Evolutionary conservation across 176 grass and related monocot genomes (phyloP), one percentile per base, ranked within the genome.

Genomic region (Hyparrhenia diplandra): DNA sequence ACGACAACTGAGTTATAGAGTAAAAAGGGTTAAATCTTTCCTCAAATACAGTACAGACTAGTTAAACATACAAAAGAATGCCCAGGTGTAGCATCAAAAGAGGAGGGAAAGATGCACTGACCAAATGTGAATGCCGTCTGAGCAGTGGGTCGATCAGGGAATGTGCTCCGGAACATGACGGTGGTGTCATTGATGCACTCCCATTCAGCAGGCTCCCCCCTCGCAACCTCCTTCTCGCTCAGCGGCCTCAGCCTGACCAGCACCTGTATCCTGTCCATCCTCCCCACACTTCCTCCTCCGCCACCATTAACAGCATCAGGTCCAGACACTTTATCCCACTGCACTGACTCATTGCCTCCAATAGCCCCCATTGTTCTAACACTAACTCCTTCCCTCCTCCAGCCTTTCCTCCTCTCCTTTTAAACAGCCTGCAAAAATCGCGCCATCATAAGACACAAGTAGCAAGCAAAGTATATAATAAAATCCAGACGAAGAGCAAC

Each of bases 161-260:
- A 88, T 42, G 87, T 93, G 61, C 87, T 95, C 74, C 96, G 90
- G 47, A 93, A 95, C 64, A 99, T 93, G 78, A 99, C 30, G 23
- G 96, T 95, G 35, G 82, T 86, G 71, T 99, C 96, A 58, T 93
- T 93, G 89, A 99, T 95, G 90, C 96, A 99, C 81, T 99, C 96
- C 91, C 93, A 99, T 64, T 99, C 93, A 0, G 80, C 86, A 8
- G 93, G 90, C 62, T 99, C 96, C 1, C 87, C 87, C 73, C 86
- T 83, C 4, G 82, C 77, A 31, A 91, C 78, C 73, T 99, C 96
- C 96, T 87, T 99, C 34, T 93, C 96, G 24, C 85, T 91, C 73
- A 99, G 45, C 3, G 96, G 96, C 57, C 96, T 91, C 75, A 99
- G 63, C 76, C 96, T 95, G 77, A 99, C 90, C 35, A 92, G 84